Evolutionary conservation across 192 early-diverging fungal genomes (phyloP), one percentile per base, ranked within the genome.

Genomic region (Entomortierella parvispora): DNA sequence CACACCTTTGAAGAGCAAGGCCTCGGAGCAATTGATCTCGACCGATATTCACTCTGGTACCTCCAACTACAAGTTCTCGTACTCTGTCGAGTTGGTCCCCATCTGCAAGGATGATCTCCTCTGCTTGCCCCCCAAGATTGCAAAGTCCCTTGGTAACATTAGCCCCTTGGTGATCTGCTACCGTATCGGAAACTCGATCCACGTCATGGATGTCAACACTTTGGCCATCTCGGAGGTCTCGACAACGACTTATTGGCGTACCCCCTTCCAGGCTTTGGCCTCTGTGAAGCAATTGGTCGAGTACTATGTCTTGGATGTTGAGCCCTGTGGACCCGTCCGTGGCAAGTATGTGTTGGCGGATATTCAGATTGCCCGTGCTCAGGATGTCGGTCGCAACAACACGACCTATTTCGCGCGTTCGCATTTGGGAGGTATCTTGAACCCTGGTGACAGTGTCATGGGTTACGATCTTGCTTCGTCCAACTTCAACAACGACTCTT

Each of bases 101-200:
- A 88, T 99, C 45, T 99, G 97, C 85, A 94, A 92, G 82, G 97
- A 99, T 79, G 97, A 99, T 83, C 72, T 99, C 62, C 82, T 98
- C 6, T 93, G 89, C 59, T 82, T 99, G 66, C 91, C 94, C 32
- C 81, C 85, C 23, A 98, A 96, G 81, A 70, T 96, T 42, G 95
- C 97, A 25, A 91, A 93, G 65, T 69, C 86, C 20, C 81, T 97
- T 58, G 93, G 94, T 47, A 92, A 96, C 68, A 94, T 97, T 60
- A 85, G 81, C 49, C 96, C 91, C 50, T 87, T 99, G 64, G 89
- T 90, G 14, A 68, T 98, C 50, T 93, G 92, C 84, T 86, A 89
- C 53, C 91, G 92, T 65, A 88, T 99, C 68, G 91, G 92, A 80
- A 98, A 95, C 82, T 84, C 92, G 10, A 81, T 99, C 48, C 90